These are phyloP conservation scores for Zancudomyces culisetae DNA, from an alignment of 371 early-diverging fungal species.

Conservation along the genomic window DNA sequence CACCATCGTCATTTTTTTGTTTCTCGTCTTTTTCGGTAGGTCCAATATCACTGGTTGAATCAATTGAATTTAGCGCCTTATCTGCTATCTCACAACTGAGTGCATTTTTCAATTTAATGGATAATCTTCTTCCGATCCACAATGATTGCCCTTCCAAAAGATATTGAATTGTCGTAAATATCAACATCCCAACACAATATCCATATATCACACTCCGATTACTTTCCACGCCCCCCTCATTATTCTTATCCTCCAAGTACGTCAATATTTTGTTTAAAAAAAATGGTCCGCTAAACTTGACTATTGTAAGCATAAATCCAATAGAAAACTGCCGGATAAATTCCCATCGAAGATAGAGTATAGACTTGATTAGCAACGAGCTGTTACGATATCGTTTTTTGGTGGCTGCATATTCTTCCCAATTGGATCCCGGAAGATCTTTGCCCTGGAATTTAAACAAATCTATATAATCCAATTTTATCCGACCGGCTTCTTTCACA, in stretches of 20 bases:
- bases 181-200: constrained; percentile 37
- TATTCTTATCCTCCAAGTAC: constrained; percentile 14
- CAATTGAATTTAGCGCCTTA: constrained; percentile 8
- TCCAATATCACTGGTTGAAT: not conserved
- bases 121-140: constrained; percentile 18
- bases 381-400: constrained; percentile 5
- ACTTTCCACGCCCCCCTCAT: constrained; percentile 1
- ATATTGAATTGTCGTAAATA: constrained; percentile 27
- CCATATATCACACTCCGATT: too few relatives aligned
- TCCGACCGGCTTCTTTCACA: constrained; percentile 8
- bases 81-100: constrained; percentile 18
- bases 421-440: constrained; percentile 9
- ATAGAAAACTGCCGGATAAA: constrained; percentile 7
- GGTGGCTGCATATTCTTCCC: constrained; percentile 9
- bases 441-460: constrained; percentile 8
- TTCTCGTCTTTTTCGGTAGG: constrained; percentile 4
- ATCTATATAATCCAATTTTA: constrained; percentile 9
- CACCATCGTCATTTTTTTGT: too few relatives aligned
- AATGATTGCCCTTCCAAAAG: constrained; percentile 25
- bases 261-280: constrained; percentile 19
- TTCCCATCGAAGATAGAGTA: constrained; percentile 9
- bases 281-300: constrained; percentile 16
- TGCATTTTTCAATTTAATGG: constrained; percentile 13
- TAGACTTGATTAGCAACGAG: constrained; percentile 3
- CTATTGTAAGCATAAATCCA: constrained; percentile 5